A percentile compares a stretch with the other conserved stretches of the same genome.
Conservation (phyloP, 768 basidiomycete genomes). For the Kwoniella europaea region DNA sequence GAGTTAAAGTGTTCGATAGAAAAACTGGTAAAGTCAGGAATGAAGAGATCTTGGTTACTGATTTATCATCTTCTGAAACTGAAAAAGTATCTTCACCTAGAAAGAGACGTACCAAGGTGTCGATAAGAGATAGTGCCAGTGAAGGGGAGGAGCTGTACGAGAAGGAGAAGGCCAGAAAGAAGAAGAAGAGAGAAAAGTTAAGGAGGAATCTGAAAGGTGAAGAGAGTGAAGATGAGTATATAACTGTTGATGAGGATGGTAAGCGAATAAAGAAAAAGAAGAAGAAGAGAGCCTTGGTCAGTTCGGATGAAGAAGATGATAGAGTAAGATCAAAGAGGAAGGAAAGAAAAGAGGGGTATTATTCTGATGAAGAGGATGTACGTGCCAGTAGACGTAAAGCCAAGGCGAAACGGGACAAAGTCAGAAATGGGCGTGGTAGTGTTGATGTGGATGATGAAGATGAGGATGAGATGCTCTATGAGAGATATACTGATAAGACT, state of each 20-base stretch:
- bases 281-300: conserved; percentile 5
- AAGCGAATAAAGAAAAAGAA: conserved; percentile 9
- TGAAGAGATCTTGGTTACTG: conserved; percentile 12
- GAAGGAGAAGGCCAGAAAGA: background rate
- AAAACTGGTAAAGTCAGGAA: conserved; percentile 9
- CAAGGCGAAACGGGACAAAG: background rate
- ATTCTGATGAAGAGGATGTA: conserved; percentile 11
- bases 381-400: background rate
- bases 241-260: conserved; percentile 9
- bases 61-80: background rate
- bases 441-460: background rate
- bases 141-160: conserved; percentile 10
- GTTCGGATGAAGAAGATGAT: conserved; percentile 11
- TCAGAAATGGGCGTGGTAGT: background rate
- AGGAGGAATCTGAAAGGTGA: background rate
- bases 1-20: conserved; percentile 12
- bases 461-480: conserved; percentile 12
- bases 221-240: conserved; percentile 11
- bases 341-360: background rate
- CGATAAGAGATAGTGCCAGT: background rate
- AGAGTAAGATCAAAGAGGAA: background rate
- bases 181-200: conserved; percentile 16
- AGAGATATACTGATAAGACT: conserved; percentile 13
- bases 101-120: conserved; percentile 10
- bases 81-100: background rate